Evolutionary conservation across 139 green algal genomes (phyloP), one percentile per base, ranked within the genome.

Genomic region (Spirogloea muscicola): DNA sequence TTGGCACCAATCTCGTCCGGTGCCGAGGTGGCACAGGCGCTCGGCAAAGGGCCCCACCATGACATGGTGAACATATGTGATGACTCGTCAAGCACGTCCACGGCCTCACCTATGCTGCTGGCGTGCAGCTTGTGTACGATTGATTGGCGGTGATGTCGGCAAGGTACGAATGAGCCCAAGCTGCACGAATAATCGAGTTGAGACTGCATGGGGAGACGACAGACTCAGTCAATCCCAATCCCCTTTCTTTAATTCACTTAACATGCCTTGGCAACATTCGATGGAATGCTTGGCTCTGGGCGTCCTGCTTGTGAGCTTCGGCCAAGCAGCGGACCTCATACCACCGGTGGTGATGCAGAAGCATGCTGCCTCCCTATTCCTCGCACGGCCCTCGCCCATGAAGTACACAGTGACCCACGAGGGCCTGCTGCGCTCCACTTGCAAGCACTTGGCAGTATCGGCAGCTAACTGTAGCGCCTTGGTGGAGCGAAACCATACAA

Each of bases 101-200:
- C 57, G 55, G 75, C 25, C 74, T 76, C 36, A 76, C 68, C 7
- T 21, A 55, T 9, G 68, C 25, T 16, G 29, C 38, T 36, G 68
- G 68, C 25, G 68, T 76, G 57, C n/a, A 46, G 29, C 57, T 76
- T 48, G 68, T 76, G 4, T 76, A 76, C 41, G 68, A 76, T 36
- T 69, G 33, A 57, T 76, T 48, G 68, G 68, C 10, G 75, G 75
- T 52, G 68, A 76, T 57, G 75, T 57, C 37, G 27, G 68, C 39
- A 33, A 75, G 52, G 52, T 62, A 62, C 38, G 46, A 55, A 55
- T n/a, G 21, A 31, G 21, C 46, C n/a, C 46, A 21, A 55, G n/a
- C n/a, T n/a, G n/a, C n/a, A n/a, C n/a, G n/a, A n/a, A n/a, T n/a
- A n/a, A n/a, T n/a, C n/a, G n/a, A n/a, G n/a, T n/a, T n/a, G n/a